These are phyloP conservation scores for Saprolegnia diclina DNA, from an alignment of 352 stramenopile species.

Conservation along the genomic window DNA sequence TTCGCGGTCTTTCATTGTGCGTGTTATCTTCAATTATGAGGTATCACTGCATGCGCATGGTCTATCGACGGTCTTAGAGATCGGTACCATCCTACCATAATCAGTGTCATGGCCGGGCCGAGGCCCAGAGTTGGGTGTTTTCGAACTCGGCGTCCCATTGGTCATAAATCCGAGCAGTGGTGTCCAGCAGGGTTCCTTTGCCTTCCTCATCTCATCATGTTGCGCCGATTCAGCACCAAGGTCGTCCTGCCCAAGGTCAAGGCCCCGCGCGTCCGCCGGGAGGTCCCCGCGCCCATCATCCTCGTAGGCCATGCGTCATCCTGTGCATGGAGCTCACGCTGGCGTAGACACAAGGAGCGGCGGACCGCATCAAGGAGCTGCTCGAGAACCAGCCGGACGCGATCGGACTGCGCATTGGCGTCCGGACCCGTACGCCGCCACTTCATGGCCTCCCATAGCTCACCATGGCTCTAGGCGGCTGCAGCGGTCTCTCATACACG, in stretches of 20 bases:
- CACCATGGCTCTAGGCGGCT: constrained; percentile 69
- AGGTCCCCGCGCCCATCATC: constrained; percentile 25
- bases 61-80: too few relatives aligned
- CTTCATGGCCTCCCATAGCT: not conserved
- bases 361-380: constrained; percentile 81
- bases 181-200: constrained; percentile 5
- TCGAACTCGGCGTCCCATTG: not conserved
- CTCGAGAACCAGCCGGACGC: constrained; percentile 80
- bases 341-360: constrained; percentile 82
- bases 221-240: constrained; percentile 16
- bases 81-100: too few relatives aligned
- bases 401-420: constrained; percentile 93
- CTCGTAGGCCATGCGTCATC: constrained; percentile 23
- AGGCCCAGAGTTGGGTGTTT: not conserved
- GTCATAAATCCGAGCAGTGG: not conserved
- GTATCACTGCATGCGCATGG: too few relatives aligned
- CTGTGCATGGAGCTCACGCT: not conserved
- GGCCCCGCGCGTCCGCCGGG: constrained; percentile 15
- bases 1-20: too few relatives aligned
- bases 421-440: constrained; percentile 79
- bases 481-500: constrained; percentile 98
- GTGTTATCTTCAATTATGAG: too few relatives aligned
- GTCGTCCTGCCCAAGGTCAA: constrained; percentile 5
- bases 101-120: not conserved
- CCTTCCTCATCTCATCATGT: constrained; percentile 12